Evolutionary conservation across 2,329 filamentous ascomycete genomes (phyloP), one percentile per base, ranked within the genome.

Genomic region (Ophiosphaerella herpotricha): DNA sequence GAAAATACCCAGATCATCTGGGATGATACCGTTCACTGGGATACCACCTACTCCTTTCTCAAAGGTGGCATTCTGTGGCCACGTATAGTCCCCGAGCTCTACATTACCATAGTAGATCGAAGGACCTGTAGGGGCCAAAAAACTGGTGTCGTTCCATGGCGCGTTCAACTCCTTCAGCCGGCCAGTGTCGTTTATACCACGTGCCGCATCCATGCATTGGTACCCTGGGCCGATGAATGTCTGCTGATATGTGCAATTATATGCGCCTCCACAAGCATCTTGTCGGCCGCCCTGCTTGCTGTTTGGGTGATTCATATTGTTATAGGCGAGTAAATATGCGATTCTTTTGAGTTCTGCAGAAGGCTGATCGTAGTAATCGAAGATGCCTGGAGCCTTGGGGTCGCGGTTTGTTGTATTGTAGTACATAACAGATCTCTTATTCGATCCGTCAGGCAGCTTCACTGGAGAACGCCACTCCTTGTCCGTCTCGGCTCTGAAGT

Each of bases 331-430:
- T 39, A 71, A 59, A n/a, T 67, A 42, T 3, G 73, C 68, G 4
- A 71, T 51, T 13, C 66, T 59, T 12, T 46, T 56, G 1, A 67
- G 37, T 40, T 69, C 64, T 8, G 63, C 57, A 14, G 68, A 71
- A 1, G 69, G 70, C 44, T 70, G 63, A 29, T 73, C 69, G 39
- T 66, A 74, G 31, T 72, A 73, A 39, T 74, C 71, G 31, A 71
- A 72, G 56, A 61, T 71, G 0, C 62, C 63, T 13, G 52, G 46
- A 1, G 38, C 29, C 5, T 39, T 55, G 0, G 43, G 60, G 4
- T 52, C 29, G 1, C 55, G 44, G 40, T 69, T 65, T 1, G 71
- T 73, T 2, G 70, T 73, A 32, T 73, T 74, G 48, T 63, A 70
- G 43, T 60, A 73, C 52, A 69, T 63, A 6, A 72, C 14, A 0